Conservation (phyloP, 306 rosid species). For the Castanea mollissima region DNA sequence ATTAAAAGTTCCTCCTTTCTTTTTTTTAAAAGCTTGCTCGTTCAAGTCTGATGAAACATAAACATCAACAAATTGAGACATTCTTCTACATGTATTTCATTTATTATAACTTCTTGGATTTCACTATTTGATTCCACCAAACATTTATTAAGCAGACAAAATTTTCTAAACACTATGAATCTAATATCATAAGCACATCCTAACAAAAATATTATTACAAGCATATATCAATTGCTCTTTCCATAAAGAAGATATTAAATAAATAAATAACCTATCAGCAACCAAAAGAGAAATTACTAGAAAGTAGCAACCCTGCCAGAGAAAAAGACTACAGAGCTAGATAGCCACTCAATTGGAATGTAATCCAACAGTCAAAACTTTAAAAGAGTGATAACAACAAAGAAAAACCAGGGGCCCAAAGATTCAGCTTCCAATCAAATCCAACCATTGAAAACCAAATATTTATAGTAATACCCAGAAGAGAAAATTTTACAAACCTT, state of each 20-base stretch:
- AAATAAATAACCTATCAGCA: not conserved
- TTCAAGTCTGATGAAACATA: too few species aligned
- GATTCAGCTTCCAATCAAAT: conserved; percentile 17
- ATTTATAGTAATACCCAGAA: not conserved
- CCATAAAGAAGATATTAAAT: conserved; percentile 16
- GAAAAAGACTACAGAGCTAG: not conserved
- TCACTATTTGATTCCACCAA: not conserved
- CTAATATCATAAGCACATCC: too few species aligned
- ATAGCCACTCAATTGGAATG: not conserved
- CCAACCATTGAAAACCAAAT: conserved; percentile 14
- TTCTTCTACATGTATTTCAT: too few species aligned
- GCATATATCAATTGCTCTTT: conserved; percentile 10
- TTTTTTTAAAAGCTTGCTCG: too few species aligned
- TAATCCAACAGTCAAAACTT: conserved; percentile 1
- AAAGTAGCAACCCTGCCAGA: not conserved
- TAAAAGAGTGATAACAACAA: not conserved
- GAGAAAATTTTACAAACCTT: conserved; percentile 14
- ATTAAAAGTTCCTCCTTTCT: too few species aligned
- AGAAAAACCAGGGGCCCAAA: conserved; percentile 19
- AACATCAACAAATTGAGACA: too few species aligned
- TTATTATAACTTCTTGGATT: too few species aligned
- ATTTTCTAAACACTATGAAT: conserved; percentile 10
- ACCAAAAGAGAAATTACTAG: conserved; percentile 16
- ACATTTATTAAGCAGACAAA: not conserved
- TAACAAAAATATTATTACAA: not conserved